Base-by-base conservation (phyloP, 768 basidiomycete species). In the Lentinula detonsa region DNA sequence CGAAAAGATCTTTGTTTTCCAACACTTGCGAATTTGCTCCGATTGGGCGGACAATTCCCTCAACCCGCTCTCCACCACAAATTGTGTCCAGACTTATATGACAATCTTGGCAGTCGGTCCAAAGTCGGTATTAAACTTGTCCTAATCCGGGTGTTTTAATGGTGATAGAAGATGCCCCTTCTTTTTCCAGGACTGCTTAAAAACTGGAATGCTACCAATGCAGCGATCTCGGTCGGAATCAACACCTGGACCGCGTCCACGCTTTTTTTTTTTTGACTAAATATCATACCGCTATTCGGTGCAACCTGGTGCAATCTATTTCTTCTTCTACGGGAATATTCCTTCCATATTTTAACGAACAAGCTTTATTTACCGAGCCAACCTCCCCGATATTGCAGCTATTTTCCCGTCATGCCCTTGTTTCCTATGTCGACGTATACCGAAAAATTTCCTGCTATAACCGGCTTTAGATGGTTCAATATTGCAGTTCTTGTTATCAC, bases 401-500 rank as follows among this genome's bases (percentile, higher is more conserved):
- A 16, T 35, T 2, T 21, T 42, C 46, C 48, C 56, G 45, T 28
- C 42, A 42, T 57, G 7, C 15, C 46, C 8, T 59, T 33, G 23
- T 33, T 31, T 13, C 28, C 13, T 39, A 43, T 46, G 23, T 43
- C 56, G 31, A 59, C 59, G 11, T 48, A 64, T 13, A 39, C 57
- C 52, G 57, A 62, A 40, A 65, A 63, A 8, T 78, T 86, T 62
- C 85, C 86, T 10, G 68, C 74, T 28, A 79, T 84, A 63, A 77
- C 72, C 21, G 81, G 84, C 3, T 70, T 91, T 52, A 81, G 83
- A 62, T 92, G 91, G 90, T 89, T 93, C 77, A 93, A 90, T 67
- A 76, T 92, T 67, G 72, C 77, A 28, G 78, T 90, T 39, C 75
- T 95, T 49, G 82, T 85, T 49, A 62, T 87, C 63, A 90, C 91